Evolutionary conservation across 257 asterid genomes (phyloP).

Genomic region (Nicotiana paniculata): DNA sequence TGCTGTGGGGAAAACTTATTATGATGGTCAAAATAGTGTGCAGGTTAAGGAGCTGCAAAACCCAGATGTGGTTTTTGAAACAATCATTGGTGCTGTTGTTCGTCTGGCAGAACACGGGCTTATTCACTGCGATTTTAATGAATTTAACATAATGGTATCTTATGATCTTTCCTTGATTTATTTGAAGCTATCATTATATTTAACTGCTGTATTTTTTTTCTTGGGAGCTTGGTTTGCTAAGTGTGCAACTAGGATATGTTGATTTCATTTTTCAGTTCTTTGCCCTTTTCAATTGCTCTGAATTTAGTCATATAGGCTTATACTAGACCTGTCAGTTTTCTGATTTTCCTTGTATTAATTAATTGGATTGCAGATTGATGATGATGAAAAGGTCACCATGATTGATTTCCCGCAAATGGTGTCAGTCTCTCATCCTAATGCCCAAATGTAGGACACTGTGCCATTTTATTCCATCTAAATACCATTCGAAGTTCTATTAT

Average conservation of each 20-base stretch:
- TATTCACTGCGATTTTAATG: conserved; percentile 95
- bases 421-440: conserved; percentile 87
- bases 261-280: background rate
- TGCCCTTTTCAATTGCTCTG: background rate
- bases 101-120: conserved; percentile 97
- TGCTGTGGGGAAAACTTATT: background rate
- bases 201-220: background rate
- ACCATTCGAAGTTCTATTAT: background rate
- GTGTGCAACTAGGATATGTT: background rate
- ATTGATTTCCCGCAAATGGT: conserved; percentile 99
- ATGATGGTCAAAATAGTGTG: conserved; percentile 41
- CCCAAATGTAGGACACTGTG: conserved; percentile 52
- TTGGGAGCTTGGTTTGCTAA: background rate
- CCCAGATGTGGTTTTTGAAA: conserved; percentile 72
- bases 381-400: conserved; percentile 84
- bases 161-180: background rate
- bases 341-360: background rate
- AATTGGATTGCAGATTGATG: conserved; percentile 57
- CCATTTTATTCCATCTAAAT: background rate
- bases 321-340: background rate
- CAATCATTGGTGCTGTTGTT: conserved; percentile 66
- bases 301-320: background rate
- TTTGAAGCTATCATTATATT: background rate
- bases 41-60: conserved; percentile 87
- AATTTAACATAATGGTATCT: conserved; percentile 61